A percentile compares a stretch with the other conserved stretches of the same genome.
Evolutionary conservation across 225 moss, liverwort and hornwort species (phyloP).

Genomic region (Sphagnum contortum): DNA sequence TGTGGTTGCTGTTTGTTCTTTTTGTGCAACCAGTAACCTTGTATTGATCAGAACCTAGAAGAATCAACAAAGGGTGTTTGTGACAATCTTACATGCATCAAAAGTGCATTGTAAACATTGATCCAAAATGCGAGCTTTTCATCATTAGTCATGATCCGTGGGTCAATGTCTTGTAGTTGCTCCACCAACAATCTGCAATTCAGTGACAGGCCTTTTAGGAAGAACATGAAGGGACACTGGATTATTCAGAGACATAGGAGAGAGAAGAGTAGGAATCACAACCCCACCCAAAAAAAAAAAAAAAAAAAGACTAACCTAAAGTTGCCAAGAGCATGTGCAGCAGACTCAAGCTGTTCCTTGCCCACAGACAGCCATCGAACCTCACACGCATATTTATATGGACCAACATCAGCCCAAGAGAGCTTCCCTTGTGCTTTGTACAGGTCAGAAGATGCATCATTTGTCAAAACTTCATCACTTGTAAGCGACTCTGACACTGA

Average conservation of each 20-base stretch:
- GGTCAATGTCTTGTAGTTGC: conserved; percentile 52
- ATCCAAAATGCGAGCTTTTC: conserved; percentile 91
- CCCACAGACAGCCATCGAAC: conserved; percentile 75
- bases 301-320: conserved; percentile 39
- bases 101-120: conserved; percentile 72
- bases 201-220: neutral
- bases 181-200: conserved; percentile 57
- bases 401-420: conserved; percentile 74
- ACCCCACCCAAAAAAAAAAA: no score
- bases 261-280: no score
- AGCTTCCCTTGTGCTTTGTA: conserved; percentile 58
- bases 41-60: no score
- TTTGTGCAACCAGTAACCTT: no score
- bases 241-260: no score
- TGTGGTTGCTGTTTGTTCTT: no score
- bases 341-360: conserved; percentile 72
- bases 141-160: conserved; percentile 46
- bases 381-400: conserved; percentile 53
- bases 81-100: conserved; percentile 61
- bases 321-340: conserved; percentile 53
- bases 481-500: conserved; percentile 16
- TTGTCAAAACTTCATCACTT: no score
- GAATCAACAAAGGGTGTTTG: no score
- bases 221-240: no score
- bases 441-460: conserved; percentile 26